Base-by-base conservation (phyloP, 1,139 yeast genomes). In the Chernovozyma sophiae-reginae region DNA sequence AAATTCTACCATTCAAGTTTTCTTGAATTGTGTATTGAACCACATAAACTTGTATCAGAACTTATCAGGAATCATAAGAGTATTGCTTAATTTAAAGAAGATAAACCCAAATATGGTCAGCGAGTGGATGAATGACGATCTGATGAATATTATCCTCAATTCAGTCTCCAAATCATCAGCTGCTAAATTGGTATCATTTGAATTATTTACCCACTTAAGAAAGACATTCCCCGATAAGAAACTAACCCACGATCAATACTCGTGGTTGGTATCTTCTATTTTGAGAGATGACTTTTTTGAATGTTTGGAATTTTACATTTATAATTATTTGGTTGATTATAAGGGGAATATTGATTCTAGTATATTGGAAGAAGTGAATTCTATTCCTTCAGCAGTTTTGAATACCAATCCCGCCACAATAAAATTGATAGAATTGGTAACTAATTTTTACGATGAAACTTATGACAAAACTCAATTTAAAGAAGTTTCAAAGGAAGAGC, bases 11-110 rank as follows among this genome's bases (percentile, higher is more conserved):
- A 43, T 52, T 12, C 54, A 49, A 3, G 35, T 67, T 4, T 65
- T 68, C 40, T 44, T 67, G 18, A 65, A 68, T 44, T 66, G 74
- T 42, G 34, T 68, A 5, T 46, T 70, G 19, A 60, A 65, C 41
- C 74, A 68, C 45, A 46, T 66, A 17, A 55, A 53, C 30, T 38
- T 58, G 13, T 53, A 60, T 40, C 73, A 67, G 40, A 68, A 67
- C 42, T 62, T 64, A 34, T 51, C 66, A 0, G 72, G 66, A 0
- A 45, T 36, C 10, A 27, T 55, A 0, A 45, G 50, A 27, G 58
- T 56, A 0, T 45, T 69, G 11, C 35, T 41, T 3, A 46, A 46
- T 4, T 37, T 66, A 7, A 49, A 54, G 22, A 39, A 45, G 15
- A 18, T 49, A 14, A 53, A 62, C 31, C 37, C 47, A 0, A 32